phyloP scores from a whole-genome alignment of 495 filamentous ascomycete genomes.

The Aspergillus indologenus region DNA sequence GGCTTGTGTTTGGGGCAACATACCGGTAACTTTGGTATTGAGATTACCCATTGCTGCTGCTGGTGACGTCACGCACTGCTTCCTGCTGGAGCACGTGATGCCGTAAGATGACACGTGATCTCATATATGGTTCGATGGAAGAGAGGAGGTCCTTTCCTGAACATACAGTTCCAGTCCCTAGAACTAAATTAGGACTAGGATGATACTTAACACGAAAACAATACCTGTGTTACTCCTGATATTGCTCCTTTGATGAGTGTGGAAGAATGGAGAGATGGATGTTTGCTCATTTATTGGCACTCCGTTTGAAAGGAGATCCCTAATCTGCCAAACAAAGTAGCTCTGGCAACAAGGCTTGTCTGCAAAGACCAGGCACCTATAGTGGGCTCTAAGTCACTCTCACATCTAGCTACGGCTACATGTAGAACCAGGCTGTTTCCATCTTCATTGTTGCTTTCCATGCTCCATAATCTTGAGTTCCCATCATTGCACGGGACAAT shows the following conservation, averaged over 20 bases:
- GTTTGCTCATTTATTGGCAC: not conserved
- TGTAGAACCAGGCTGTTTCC: too few species aligned
- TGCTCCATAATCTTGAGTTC: too few species aligned
- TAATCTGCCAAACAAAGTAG: not conserved
- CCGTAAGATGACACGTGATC: not conserved
- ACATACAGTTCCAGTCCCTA: too few species aligned
- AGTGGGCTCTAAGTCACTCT: too few species aligned
- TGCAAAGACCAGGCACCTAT: too few species aligned
- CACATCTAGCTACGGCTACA: too few species aligned
- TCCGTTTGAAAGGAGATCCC: not conserved
- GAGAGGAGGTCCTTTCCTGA: too few species aligned
- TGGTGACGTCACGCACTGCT: not conserved
- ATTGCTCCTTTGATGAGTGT: not conserved
- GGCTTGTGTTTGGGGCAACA: not conserved
- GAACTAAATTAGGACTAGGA: not conserved
- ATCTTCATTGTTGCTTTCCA: too few species aligned
- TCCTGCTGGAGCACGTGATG: not conserved
- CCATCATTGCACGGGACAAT: too few species aligned
- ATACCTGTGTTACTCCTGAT: not conserved
- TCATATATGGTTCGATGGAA: not conserved
- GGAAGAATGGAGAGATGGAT: not conserved
- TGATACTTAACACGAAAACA: not conserved
- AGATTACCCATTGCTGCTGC: not conserved
- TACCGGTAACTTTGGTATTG: constrained; percentile 6
- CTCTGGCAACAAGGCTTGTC: not conserved